Evolutionary conservation across 2,329 filamentous ascomycete species (phyloP).

Genomic region (Nigrospora sphaerica): DNA sequence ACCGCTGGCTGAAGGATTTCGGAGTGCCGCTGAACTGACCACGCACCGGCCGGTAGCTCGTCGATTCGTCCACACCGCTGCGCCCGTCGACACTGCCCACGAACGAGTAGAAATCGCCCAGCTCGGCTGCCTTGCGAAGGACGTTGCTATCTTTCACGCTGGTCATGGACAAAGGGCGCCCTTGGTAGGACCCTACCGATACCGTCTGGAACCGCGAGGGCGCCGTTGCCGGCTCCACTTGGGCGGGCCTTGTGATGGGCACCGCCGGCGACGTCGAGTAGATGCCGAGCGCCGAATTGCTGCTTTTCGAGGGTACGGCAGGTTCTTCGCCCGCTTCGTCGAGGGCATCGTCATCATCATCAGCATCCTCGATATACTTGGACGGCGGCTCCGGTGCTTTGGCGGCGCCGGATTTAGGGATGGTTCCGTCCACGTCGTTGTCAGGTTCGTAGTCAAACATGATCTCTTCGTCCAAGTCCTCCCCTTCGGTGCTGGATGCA

Average conservation of each 20-base stretch:
- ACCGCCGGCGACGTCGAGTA: conserved; percentile 39
- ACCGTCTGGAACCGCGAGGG: conserved; percentile 27
- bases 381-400: conserved; percentile 15
- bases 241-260: conserved; percentile 25
- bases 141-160: conserved; percentile 42
- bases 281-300: conserved; percentile 14
- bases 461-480: conserved; percentile 28
- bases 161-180: conserved; percentile 43
- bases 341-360: conserved; percentile 20
- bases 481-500: conserved; percentile 4
- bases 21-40: conserved; percentile 34
- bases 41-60: conserved; percentile 32
- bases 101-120: conserved; percentile 42
- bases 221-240: conserved; percentile 14
- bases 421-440: conserved; percentile 8
- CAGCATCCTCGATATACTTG: conserved; percentile 26
- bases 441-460: conserved; percentile 40
- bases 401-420: conserved; percentile 6
- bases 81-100: conserved; percentile 47
- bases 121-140: conserved; percentile 37
- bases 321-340: conserved; percentile 11
- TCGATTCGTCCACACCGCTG: conserved; percentile 39
- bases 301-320: conserved; percentile 8
- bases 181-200: conserved; percentile 47
- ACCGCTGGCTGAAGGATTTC: conserved; percentile 39